These are phyloP conservation scores for Calophaca sinica DNA, from an alignment of 306 rosid genomes.

Conservation along the genomic window DNA sequence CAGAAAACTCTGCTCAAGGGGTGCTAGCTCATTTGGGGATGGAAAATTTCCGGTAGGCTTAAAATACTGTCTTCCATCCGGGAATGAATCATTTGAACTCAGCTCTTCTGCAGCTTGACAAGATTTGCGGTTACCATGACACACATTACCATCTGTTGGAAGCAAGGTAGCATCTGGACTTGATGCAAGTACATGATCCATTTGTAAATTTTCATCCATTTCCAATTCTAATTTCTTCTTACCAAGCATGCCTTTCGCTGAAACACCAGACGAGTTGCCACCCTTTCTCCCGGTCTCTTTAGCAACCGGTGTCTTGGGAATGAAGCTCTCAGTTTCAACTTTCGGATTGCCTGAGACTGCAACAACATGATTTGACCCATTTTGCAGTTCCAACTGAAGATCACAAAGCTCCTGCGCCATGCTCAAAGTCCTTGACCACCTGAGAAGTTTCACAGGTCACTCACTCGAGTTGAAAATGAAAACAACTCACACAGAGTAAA, in stretches of 20 bases:
- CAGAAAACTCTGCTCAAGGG: conserved; percentile 52
- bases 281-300: conserved; percentile 43
- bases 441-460: too few relatives aligned
- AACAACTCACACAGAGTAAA: too few relatives aligned
- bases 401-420: conserved; percentile 66
- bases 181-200: conserved; percentile 3
- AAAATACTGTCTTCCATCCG: conserved; percentile 34
- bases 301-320: conserved; percentile 56
- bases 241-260: conserved; percentile 4
- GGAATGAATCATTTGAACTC: conserved; percentile 10
- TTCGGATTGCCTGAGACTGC: conserved; percentile 6
- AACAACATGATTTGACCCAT: background rate
- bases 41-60: conserved; percentile 56
- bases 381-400: conserved; percentile 61
- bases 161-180: background rate
- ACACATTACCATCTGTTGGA: conserved; percentile 35
- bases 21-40: conserved; percentile 54
- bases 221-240: conserved; percentile 42
- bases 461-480: too few relatives aligned
- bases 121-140: background rate
- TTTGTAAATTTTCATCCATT: conserved; percentile 17
- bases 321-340: conserved; percentile 29
- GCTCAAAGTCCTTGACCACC: conserved; percentile 50
- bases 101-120: background rate
- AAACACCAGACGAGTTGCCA: conserved; percentile 3